Evolutionary conservation across 2,329 filamentous ascomycete species (phyloP), one percentile per base, ranked within the genome.

Genomic region (Talaromyces sp.): DNA sequence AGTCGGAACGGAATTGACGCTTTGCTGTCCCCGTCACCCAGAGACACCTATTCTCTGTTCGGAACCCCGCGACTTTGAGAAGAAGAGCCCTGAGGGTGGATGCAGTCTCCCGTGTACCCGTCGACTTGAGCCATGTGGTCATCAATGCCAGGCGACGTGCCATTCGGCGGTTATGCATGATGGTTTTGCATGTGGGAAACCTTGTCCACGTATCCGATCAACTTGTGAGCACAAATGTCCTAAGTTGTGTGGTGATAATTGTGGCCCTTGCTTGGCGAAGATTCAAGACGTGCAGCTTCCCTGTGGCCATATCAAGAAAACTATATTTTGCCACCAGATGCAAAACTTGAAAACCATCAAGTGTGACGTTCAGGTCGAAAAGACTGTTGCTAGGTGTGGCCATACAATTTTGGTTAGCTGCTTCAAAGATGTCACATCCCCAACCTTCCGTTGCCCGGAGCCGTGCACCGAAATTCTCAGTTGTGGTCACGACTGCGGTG

Each of bases 101-200:
- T 57, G 46, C 11, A 50, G 14, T 52, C 46, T 59, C 16, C 51
- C 29, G 3, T 59, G 49, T 10, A 16, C 3, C 14, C 45, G 47
- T 22, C 45, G 54, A 41, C 56, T 59, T 2, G 42, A 54, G 29
- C 52, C 29, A 55, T 59, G 49, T 52, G 51, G 56, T 3, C 46
- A 59, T 47, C 36, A 48, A 49, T 59, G 51, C 39, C 32, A 56
- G 33, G 48, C 45, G 0, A 57, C 50, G 13, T 59, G 54, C n/a
- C 42, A 59, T 46, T 56, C 49, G 1, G 1, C 37, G 13, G 4
- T 57, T 7, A 44, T 56, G 33, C 49, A 59, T 11, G 36, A 59
- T 3, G 37, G 41, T 1, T 52, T 57, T 30, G 30, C 33, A 2
- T 59, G 48, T 6, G 8, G 22, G 1, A 52, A 57, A 10, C 51